These are phyloP conservation scores for Neophaeococcomyces mojaviensis DNA, from an alignment of 2,329 filamentous ascomycete species.

Conservation along the genomic window DNA sequence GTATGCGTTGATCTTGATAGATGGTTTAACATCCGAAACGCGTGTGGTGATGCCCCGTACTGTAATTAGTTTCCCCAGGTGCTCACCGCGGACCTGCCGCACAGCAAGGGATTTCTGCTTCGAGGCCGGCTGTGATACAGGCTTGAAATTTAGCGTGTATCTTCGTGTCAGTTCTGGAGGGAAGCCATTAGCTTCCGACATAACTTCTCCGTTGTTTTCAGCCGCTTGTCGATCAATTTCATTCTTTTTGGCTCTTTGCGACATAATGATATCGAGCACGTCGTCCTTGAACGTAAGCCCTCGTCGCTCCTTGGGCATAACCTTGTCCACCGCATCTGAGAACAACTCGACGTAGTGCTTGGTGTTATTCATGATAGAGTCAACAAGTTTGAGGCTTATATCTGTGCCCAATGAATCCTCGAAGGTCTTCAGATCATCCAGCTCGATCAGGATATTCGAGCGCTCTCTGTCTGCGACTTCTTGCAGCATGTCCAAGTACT, in stretches of 20 bases:
- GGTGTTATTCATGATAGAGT: slow-evolving; percentile 82
- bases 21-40: slow-evolving; percentile 95
- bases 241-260: slow-evolving; percentile 79
- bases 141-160: slow-evolving; percentile 95
- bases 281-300: slow-evolving; percentile 96
- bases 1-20: slow-evolving; percentile 96
- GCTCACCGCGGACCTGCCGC: slow-evolving; percentile 82
- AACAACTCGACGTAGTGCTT: slow-evolving; percentile 93
- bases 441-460: slow-evolving; percentile 73
- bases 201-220: slow-evolving; percentile 58
- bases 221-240: slow-evolving; percentile 63
- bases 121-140: slow-evolving; percentile 64
- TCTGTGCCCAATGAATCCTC: slow-evolving; percentile 64
- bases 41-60: slow-evolving; percentile 88
- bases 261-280: slow-evolving; percentile 93
- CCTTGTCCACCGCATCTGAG: slow-evolving; percentile 77
- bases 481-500: slow-evolving; percentile 84
- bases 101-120: slow-evolving; percentile 71
- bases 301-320: slow-evolving; percentile 68
- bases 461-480: slow-evolving; percentile 72
- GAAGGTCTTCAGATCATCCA: slow-evolving; percentile 80
- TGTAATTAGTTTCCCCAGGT: slow-evolving; percentile 88
- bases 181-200: slow-evolving; percentile 67
- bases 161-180: slow-evolving; percentile 84
- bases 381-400: slow-evolving; percentile 59